phyloP scores from a whole-genome alignment of 2,329 filamentous ascomycete genomes.

The Dryadomyces quercivorus region DNA sequence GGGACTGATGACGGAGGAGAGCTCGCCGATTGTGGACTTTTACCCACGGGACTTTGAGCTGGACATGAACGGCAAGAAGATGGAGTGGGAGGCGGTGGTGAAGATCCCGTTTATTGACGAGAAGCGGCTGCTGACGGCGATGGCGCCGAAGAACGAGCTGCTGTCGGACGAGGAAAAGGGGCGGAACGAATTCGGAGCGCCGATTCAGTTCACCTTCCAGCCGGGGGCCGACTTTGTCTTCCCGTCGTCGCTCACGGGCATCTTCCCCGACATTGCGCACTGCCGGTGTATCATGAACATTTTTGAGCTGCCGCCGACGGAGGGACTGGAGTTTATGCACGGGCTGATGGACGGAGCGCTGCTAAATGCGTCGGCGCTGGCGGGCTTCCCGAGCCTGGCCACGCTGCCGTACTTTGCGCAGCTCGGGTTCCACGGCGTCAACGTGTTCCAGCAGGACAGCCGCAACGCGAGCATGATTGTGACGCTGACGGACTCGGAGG shows the following conservation, averaged over 20 bases:
- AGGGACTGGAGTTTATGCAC: constrained; percentile 74
- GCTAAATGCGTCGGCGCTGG: constrained; percentile 69
- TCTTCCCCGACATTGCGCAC: constrained; percentile 78
- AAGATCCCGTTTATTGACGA: constrained; percentile 99
- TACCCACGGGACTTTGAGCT: constrained; percentile 94
- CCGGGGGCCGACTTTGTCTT: constrained; percentile 68
- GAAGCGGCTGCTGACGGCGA: constrained; percentile 68
- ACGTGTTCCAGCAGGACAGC: constrained; percentile 90
- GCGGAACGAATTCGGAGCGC: constrained; percentile 83
- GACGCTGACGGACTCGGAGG: constrained; percentile 64
- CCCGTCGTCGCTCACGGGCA: constrained; percentile 73
- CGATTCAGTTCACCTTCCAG: constrained; percentile 84
- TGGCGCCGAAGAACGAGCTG: constrained; percentile 70
- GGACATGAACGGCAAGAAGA: constrained; percentile 99
- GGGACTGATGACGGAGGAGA: constrained; percentile 79
- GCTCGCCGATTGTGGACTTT: constrained; percentile 93
- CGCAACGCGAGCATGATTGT: constrained; percentile 94
- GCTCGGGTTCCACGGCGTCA: constrained; percentile 79
- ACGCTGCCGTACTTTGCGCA: constrained; percentile 73
- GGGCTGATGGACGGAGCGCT: constrained; percentile 78
- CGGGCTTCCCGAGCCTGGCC: constrained; percentile 84
- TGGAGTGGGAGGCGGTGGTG: constrained; percentile 98
- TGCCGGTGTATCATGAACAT: constrained; percentile 94
- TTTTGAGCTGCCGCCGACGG: constrained; percentile 85
- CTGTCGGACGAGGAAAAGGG: constrained; percentile 67